Evolutionary conservation across 352 stramenopile species (phyloP), one percentile per base, ranked within the genome.

Genomic region (Lagenidium sp.): DNA sequence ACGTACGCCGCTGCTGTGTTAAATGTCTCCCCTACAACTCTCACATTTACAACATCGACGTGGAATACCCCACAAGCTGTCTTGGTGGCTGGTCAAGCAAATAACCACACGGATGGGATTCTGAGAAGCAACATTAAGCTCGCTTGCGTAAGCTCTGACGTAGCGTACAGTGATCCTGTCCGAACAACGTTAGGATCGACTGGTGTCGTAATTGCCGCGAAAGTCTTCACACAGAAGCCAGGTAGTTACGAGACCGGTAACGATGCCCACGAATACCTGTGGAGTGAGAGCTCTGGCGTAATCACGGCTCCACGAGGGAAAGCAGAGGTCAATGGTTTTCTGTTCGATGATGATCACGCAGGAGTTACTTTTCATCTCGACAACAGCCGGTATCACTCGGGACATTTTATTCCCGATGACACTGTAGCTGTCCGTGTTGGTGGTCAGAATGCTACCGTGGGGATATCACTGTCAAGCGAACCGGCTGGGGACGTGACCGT

Each of bases 181-280:
- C 73, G 72, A 26, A 53, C 41, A 25, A 39, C 20, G 0, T 10
- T 52, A 6, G 45, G 30, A n/a, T 34, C 44, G 15, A 30, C 6
- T 20, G 65, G 72, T 0, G 62, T 68, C 30, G 65, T 78, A 2
- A 28, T 84, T 15, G 65, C 45, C 2, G 21, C 47, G 11, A 55
- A 47, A 3, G 64, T 87, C 16, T 85, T 71, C 39, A 82, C 72
- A 1, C 65, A 81, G 31, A 47, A 46, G 5, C 58, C 44, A 25
- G 68, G 67, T 0, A 58, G 43, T 0, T 87, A 85, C 45, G 60
- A 82, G 11, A 78, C 73, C 8, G 75, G 75, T 19, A 74, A 84
- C 47, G 18, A 34, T 0, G 36, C 64, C 4, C 75, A 85, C 21
- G 55, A 53, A 11, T 85, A 76, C 48, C 44, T 55, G 1, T 88